These are phyloP conservation scores for Trametes sp. DNA, from an alignment of 1,284 basidiomycete species.

Conservation along the genomic window DNA sequence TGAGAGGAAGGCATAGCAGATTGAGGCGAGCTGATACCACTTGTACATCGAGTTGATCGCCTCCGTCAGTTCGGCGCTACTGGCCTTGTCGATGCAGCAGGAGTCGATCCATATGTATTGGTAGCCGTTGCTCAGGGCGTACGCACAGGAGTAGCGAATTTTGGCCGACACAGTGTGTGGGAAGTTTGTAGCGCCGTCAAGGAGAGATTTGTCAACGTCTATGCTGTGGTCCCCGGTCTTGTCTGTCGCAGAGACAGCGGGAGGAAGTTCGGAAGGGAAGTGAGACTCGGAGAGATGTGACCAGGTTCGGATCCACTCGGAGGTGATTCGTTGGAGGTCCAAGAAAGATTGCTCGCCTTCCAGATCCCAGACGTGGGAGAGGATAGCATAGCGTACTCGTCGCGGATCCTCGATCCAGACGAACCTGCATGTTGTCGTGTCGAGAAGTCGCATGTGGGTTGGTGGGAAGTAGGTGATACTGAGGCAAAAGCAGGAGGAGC, in stretches of 20 bases:
- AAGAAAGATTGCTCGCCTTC: too few species aligned
- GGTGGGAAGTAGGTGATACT: neutral
- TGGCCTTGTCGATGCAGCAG: too few species aligned
- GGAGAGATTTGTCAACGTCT: too few species aligned
- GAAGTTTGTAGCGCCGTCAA: too few species aligned
- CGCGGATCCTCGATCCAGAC: conserved; percentile 11
- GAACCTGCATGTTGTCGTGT: conserved; percentile 7
- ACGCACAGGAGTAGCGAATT: neutral
- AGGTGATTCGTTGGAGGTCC: too few species aligned
- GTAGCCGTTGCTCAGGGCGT: neutral
- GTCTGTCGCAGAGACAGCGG: too few species aligned
- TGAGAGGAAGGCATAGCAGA: conserved; percentile 14
- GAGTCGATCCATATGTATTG: neutral
- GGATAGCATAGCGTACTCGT: conserved; percentile 11
- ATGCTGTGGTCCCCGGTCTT: too few species aligned
- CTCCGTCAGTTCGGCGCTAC: too few species aligned
- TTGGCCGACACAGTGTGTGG: neutral
- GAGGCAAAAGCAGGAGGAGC: neutral
- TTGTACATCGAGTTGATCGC: neutral
- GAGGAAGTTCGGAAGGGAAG: too few species aligned
- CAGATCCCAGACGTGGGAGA: conserved; percentile 12
- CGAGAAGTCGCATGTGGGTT: conserved; percentile 9
- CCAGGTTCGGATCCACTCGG: too few species aligned
- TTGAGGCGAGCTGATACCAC: conserved; percentile 3
- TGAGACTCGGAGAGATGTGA: too few species aligned